Evolutionary conservation across 208 protist genomes (phyloP).

Genomic region (Acanthamoeba lenticulata): DNA sequence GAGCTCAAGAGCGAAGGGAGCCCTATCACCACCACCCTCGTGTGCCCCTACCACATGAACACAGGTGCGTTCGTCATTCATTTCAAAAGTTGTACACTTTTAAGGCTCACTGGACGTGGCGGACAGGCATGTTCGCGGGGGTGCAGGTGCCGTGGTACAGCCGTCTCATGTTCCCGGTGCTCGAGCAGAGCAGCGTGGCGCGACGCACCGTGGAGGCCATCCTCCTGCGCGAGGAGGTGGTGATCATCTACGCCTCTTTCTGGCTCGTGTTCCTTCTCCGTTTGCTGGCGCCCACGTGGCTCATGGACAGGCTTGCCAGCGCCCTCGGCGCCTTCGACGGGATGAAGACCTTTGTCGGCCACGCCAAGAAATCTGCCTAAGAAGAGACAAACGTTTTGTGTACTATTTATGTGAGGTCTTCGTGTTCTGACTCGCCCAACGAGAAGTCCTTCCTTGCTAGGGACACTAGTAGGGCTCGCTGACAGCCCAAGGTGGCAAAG

Average conservation of each 20-base stretch:
- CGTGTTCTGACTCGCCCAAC: background rate
- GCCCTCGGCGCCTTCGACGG: background rate
- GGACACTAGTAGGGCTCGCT: background rate
- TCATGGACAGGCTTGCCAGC: background rate
- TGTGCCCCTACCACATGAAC: constrained; percentile 63
- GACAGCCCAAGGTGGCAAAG: background rate
- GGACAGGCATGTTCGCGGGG: constrained; percentile 29
- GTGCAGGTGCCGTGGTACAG: constrained; percentile 29
- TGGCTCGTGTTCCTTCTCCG: constrained; percentile 56
- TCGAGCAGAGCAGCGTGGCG: background rate
- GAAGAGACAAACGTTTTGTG: background rate
- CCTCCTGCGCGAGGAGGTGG: constrained; percentile 26
- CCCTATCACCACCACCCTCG: background rate
- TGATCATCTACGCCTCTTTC: background rate
- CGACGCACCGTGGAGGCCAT: constrained; percentile 16
- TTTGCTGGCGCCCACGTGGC: background rate
- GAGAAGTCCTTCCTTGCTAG: background rate
- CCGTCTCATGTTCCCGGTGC: constrained; percentile 23
- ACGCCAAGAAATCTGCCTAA: constrained; percentile 15
- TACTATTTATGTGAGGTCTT: background rate
- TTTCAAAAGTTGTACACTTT: background rate
- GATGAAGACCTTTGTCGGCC: constrained; percentile 42
- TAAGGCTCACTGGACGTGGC: background rate
- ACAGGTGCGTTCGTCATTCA: background rate
- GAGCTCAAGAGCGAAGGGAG: constrained; percentile 42